A percentile compares a stretch with the other conserved stretches of the same genome.
Conservation (phyloP, 2,329 filamentous ascomycete genomes). For the Peltaster fructicola region DNA sequence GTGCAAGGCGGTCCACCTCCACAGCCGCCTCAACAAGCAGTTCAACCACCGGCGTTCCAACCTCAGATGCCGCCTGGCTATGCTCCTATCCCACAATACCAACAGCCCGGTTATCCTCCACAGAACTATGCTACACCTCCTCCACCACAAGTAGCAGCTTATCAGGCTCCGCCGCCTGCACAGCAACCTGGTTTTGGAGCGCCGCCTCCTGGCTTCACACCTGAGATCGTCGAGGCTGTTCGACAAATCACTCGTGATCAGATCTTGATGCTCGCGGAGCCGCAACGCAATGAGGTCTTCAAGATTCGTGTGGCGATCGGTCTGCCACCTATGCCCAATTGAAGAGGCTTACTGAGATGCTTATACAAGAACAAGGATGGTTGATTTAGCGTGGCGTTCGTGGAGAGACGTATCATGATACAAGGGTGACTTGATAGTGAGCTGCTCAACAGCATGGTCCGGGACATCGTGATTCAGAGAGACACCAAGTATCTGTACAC, state of each 20-base stretch:
- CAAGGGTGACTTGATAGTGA: too few relatives aligned
- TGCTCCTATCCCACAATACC: constrained; percentile 19
- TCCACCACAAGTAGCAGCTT: constrained; percentile 20
- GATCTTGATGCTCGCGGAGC: constrained; percentile 49
- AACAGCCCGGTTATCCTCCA: constrained; percentile 14
- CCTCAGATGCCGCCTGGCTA: constrained; percentile 12
- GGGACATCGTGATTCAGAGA: too few relatives aligned
- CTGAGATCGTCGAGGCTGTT: constrained; percentile 1
- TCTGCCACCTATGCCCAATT: too few relatives aligned
- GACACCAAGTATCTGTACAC: too few relatives aligned
- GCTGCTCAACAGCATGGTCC: too few relatives aligned
- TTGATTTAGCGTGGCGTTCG: too few relatives aligned
- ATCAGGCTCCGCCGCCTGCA: constrained; percentile 21
- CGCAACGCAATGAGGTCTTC: constrained; percentile 63
- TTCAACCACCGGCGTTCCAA: constrained; percentile 8
- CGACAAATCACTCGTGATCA: constrained; percentile 56
- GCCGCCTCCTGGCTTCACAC: constrained; percentile 5
- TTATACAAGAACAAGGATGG: too few relatives aligned
- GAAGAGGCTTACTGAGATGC: too few relatives aligned
- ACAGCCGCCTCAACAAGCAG: constrained; percentile 8
- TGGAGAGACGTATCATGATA: too few relatives aligned
- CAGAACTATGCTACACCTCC: constrained; percentile 20
- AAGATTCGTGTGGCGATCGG: constrained; percentile 48
- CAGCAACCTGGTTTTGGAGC: constrained; percentile 9
- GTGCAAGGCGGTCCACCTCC: constrained; percentile 19